Base-by-base conservation (phyloP, 495 filamentous ascomycete species). In the Stereocaulon alpinum region DNA sequence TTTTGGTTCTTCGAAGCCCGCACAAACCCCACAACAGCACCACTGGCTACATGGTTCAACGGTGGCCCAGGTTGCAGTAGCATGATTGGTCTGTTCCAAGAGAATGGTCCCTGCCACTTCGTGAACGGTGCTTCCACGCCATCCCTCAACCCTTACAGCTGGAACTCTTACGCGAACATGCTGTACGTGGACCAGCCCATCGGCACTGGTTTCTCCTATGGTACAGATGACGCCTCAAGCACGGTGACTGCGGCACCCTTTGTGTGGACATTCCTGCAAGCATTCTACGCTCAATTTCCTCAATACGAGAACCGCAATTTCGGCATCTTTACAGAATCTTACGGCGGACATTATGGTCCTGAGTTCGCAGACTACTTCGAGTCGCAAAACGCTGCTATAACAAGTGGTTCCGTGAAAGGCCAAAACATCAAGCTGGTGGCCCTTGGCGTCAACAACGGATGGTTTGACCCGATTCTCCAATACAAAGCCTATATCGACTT, bases 161-260 rank as follows among this genome's bases (percentile, higher is more conserved):
- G 76, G 69, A 86, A 85, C 64, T 77, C 77, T 59, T 78, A 81
- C 58, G 79, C 78, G 55, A 86, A 85, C 61, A 78, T 80, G 75
- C 63, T 82, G 0, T 82, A 79, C 58, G 64, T 82, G 42, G 79
- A 82, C 59, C 77, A 83, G 66, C 80, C 80, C 2, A 75, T 81
- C 45, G 74, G 74, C 6, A 69, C 70, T 11, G 80, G 80, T 12
- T 82, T 82, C 61, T 79, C 75, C 6, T 84, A 83, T 64, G 79
- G 78, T 20, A 76, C 69, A 17, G 71, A 76, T 49, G 54, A 64
- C 12, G 76, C 79, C 24, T 76, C 68, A 24, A 77, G 74, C 40
- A 81, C 78, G 7, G 70, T 69, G 15, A 74, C 73, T 18, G 79
- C 79, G 24, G 78, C 79, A 24, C 77, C 76, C 0, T 76, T 72